Evolutionary conservation across 2,329 filamentous ascomycete genomes (phyloP).

Genomic region (Cladosporium oxysporum): DNA sequence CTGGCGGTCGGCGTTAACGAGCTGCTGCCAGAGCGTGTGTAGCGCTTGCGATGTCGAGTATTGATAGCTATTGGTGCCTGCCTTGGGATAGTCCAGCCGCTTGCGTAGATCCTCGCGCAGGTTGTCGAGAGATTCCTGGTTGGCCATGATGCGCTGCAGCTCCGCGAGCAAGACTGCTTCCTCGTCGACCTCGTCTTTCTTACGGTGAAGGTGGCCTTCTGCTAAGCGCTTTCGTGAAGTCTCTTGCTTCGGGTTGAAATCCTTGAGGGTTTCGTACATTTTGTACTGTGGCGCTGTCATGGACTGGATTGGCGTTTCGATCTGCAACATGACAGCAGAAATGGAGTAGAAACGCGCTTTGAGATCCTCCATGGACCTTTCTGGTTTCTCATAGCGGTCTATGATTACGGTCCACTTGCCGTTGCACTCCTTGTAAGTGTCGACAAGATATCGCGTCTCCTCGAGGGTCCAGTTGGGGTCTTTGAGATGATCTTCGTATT

Average conservation of each 20-base stretch:
- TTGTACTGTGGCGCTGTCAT: slow-evolving; percentile 87
- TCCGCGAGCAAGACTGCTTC: slow-evolving; percentile 88
- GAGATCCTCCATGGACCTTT: slow-evolving; percentile 80
- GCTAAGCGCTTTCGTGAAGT: slow-evolving; percentile 81
- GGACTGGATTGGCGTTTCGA: slow-evolving; percentile 75
- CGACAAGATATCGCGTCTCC: slow-evolving; percentile 89
- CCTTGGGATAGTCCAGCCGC: slow-evolving; percentile 76
- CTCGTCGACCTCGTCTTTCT: slow-evolving; percentile 85
- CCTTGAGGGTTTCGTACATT: slow-evolving; percentile 79
- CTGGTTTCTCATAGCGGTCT: slow-evolving; percentile 68
- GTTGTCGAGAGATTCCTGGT: slow-evolving; percentile 81
- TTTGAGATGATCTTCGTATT: slow-evolving; percentile 75
- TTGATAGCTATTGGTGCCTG: slow-evolving; percentile 55
- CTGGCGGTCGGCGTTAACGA: slow-evolving; percentile 79
- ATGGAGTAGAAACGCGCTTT: slow-evolving; percentile 90
- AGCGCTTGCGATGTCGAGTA: slow-evolving; percentile 83
- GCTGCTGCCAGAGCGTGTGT: slow-evolving; percentile 75
- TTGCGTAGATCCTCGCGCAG: slow-evolving; percentile 78
- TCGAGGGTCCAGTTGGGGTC: slow-evolving; percentile 82
- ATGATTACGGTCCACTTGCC: slow-evolving; percentile 88
- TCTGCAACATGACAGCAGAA: slow-evolving; percentile 76
- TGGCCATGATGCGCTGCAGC: slow-evolving; percentile 84
- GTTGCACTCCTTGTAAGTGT: slow-evolving; percentile 74
- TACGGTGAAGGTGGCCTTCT: slow-evolving; percentile 73
- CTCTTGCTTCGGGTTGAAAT: slow-evolving; percentile 82